A percentile compares a stretch with the other conserved stretches of the same genome.
These are phyloP conservation scores for Perkinsus olseni DNA, from an alignment of 169 alveolate species.

Conservation along the genomic window DNA sequence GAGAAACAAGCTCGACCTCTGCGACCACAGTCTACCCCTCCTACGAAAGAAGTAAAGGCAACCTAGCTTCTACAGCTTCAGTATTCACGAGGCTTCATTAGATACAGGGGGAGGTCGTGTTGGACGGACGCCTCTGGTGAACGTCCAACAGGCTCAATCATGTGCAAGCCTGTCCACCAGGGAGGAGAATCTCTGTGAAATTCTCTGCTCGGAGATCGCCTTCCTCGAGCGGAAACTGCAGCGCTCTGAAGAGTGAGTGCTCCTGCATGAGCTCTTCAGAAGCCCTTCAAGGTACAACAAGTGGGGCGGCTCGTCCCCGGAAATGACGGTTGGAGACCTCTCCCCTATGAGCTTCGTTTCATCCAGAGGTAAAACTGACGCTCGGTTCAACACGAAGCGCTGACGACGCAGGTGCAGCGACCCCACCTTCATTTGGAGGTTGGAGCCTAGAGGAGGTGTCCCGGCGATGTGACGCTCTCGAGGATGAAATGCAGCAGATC, in stretches of 20 bases:
- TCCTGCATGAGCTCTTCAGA: neutral
- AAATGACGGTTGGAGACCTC: neutral
- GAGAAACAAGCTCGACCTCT: no score
- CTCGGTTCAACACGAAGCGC: no score
- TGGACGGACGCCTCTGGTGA: neutral
- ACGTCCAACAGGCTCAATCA: neutral
- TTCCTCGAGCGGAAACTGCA: neutral
- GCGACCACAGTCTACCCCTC: no score
- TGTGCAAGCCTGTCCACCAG: neutral
- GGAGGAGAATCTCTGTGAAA: neutral
- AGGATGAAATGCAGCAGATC: neutral
- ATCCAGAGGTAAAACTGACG: no score
- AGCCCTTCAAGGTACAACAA: neutral
- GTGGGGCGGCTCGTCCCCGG: neutral
- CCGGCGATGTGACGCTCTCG: neutral
- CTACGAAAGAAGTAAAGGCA: no score
- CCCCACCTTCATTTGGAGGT: no score
- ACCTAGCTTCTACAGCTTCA: no score
- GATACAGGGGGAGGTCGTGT: neutral
- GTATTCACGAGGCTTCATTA: neutral
- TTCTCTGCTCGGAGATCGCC: neutral
- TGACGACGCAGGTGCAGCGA: no score
- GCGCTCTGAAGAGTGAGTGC: neutral
- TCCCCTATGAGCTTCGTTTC: neutral
- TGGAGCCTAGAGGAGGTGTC: neutral